phyloP scores from a whole-genome alignment of 2,329 filamentous ascomycete genomes.

The Lachnum nothofagi region DNA sequence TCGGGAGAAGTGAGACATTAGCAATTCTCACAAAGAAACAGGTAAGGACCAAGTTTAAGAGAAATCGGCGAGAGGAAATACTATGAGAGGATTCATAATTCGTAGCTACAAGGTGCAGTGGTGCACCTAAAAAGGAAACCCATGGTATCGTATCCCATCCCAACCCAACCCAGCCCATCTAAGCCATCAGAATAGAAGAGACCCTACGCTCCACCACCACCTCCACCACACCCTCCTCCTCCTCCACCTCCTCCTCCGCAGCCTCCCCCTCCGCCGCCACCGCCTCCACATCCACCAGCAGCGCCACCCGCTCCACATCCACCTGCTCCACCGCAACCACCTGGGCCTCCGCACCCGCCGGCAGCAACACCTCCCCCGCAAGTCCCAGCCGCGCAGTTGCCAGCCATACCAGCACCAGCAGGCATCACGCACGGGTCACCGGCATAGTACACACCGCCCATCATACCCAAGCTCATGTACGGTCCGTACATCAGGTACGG shows the following conservation, averaged over 20 bases:
- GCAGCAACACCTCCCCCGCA: slow-evolving; percentile 40
- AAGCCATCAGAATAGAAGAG: not conserved
- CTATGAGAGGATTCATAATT: not conserved
- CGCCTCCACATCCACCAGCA: slow-evolving; percentile 2
- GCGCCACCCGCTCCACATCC: slow-evolving; percentile 17
- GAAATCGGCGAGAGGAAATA: not conserved
- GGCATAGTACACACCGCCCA: slow-evolving; percentile 42
- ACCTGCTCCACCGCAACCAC: slow-evolving; percentile 19
- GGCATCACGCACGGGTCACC: slow-evolving; percentile 37
- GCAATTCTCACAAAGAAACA: too few species aligned
- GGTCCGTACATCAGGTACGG: slow-evolving; percentile 47
- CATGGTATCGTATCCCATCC: not conserved
- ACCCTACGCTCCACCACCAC: too few species aligned
- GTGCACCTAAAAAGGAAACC: not conserved
- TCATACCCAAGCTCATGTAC: slow-evolving; percentile 40
- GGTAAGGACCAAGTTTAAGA: too few species aligned
- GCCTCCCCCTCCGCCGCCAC: slow-evolving; percentile 3
- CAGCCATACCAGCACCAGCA: slow-evolving; percentile 35
- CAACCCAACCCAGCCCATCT: not conserved
- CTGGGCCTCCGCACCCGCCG: slow-evolving; percentile 39
- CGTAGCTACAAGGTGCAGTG: too few species aligned
- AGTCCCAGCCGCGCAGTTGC: slow-evolving; percentile 43
- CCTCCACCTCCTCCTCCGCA: slow-evolving; percentile 9
- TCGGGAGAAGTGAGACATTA: too few species aligned
- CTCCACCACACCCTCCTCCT: not conserved